A percentile compares a stretch with the other conserved stretches of the same genome.
These are phyloP conservation scores for Lachancea kluyveri DNA, from an alignment of 805 yeast genomes.

Conservation along the genomic window DNA sequence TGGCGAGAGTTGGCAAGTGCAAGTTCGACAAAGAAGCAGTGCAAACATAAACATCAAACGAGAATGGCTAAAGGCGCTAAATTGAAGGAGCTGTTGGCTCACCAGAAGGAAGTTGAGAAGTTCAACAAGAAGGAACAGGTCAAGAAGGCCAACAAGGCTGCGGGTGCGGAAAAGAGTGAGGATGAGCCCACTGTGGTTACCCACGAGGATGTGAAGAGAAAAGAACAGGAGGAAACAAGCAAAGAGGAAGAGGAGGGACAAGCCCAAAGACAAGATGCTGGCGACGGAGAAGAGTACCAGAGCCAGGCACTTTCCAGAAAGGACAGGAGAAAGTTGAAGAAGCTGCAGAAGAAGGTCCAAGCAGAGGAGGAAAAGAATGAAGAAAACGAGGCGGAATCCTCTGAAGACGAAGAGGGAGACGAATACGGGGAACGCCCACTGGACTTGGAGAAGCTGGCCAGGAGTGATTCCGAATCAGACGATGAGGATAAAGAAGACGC, in stretches of 20 bases:
- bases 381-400: conserved; percentile 33
- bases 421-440: conserved; percentile 40
- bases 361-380: conserved; percentile 20
- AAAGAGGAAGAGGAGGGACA: conserved; percentile 11
- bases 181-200: conserved; percentile 31
- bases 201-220: conserved; percentile 23
- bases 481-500: conserved; percentile 38
- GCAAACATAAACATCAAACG: conserved; percentile 1
- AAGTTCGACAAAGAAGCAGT: background rate
- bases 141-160: conserved; percentile 18
- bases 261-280: conserved; percentile 14
- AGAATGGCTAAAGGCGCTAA: conserved; percentile 31
- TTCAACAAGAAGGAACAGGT: conserved; percentile 17
- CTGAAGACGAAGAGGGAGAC: conserved; percentile 39
- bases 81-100: conserved; percentile 25
- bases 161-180: conserved; percentile 14
- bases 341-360: conserved; percentile 30
- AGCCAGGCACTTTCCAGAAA: conserved; percentile 53
- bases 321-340: conserved; percentile 55
- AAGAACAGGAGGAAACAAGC: conserved; percentile 13
- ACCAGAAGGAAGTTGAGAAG: conserved; percentile 23
- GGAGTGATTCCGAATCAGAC: conserved; percentile 45
- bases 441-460: conserved; percentile 49
- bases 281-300: conserved; percentile 35
- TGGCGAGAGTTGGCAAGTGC: no score